These are phyloP conservation scores for Yamadazyma membranifaciens DNA, from an alignment of 1,139 yeast species.

Conservation along the genomic window DNA sequence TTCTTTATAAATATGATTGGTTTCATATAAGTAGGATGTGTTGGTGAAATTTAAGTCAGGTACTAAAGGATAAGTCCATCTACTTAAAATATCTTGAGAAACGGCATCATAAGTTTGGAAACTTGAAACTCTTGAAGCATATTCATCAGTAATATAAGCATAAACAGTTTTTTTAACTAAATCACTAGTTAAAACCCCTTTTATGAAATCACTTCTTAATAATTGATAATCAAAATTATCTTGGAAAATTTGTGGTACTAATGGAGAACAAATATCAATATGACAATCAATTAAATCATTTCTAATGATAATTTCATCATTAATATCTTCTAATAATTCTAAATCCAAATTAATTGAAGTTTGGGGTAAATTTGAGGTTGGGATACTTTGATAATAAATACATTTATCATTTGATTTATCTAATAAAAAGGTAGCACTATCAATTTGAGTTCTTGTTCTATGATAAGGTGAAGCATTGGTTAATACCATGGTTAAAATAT, in stretches of 20 bases:
- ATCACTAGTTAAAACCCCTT: slow-evolving; percentile 89
- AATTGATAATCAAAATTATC: slow-evolving; percentile 94
- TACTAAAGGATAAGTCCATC: slow-evolving; percentile 91
- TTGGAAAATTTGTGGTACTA: slow-evolving; percentile 91
- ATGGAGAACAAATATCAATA: slow-evolving; percentile 92
- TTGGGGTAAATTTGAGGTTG: slow-evolving; percentile 56
- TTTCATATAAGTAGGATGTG: slow-evolving; percentile 75
- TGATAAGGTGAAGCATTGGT: slow-evolving; percentile 85
- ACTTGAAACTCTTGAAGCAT: slow-evolving; percentile 92
- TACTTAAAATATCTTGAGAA: slow-evolving; percentile 83
- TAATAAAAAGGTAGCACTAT: slow-evolving; percentile 81
- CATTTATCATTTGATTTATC: slow-evolving; percentile 75
- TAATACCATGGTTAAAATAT: slow-evolving; percentile 90
- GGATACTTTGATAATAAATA: slow-evolving; percentile 75
- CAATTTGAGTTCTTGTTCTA: slow-evolving; percentile 73
- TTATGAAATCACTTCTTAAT: slow-evolving; percentile 82
- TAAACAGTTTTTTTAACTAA: slow-evolving; percentile 87
- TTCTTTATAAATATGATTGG: slow-evolving; percentile 84
- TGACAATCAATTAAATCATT: slow-evolving; percentile 96
- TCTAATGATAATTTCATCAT: slow-evolving; percentile 72
- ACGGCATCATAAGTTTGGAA: slow-evolving; percentile 92
- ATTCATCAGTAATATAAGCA: slow-evolving; percentile 71
- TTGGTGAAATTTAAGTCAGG: slow-evolving; percentile 79
- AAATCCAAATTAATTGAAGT: slow-evolving; percentile 73
- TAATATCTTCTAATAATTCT: slow-evolving; percentile 72